Percentiles rank a stretch among this genome's conserved stretches.
Evolutionary conservation across 1,284 basidiomycete species (phyloP).

Genomic region (Fomitopsis betulina): DNA sequence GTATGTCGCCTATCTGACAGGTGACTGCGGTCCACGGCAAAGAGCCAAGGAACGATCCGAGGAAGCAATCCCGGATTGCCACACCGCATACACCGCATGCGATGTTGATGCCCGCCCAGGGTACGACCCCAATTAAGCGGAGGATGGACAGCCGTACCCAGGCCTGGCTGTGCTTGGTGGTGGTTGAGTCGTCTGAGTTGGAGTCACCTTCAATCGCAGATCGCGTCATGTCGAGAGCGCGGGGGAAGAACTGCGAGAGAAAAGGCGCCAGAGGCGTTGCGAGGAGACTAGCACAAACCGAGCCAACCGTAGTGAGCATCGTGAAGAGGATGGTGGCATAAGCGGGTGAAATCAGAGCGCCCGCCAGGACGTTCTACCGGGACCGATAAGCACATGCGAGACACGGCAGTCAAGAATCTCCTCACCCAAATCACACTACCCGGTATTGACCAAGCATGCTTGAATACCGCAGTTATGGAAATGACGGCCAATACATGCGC

Average conservation of each 20-base stretch:
- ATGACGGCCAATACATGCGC: slow-evolving; percentile 79
- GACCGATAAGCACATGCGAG: slow-evolving; percentile 13
- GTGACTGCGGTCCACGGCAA: slow-evolving; percentile 82
- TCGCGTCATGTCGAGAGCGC: slow-evolving; percentile 78
- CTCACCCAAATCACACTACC: slow-evolving; percentile 85
- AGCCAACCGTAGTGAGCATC: slow-evolving; percentile 81
- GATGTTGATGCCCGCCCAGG: slow-evolving; percentile 93
- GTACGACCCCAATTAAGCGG: slow-evolving; percentile 84
- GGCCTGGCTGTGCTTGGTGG: slow-evolving; percentile 36
- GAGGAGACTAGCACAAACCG: slow-evolving; percentile 72
- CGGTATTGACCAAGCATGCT: slow-evolving; percentile 92
- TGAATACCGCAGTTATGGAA: slow-evolving; percentile 84
- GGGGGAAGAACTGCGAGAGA: slow-evolving; percentile 75
- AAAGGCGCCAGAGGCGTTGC: slow-evolving; percentile 82
- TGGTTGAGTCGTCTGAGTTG: slow-evolving; percentile 22
- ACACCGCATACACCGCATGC: slow-evolving; percentile 89
- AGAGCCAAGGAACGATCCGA: slow-evolving; percentile 78
- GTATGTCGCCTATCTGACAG: slow-evolving; percentile 84
- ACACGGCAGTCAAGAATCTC: slow-evolving; percentile 18
- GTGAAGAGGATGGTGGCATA: slow-evolving; percentile 78
- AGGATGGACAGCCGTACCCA: slow-evolving; percentile 86
- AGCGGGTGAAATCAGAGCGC: slow-evolving; percentile 77
- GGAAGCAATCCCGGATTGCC: slow-evolving; percentile 64
- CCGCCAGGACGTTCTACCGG: slow-evolving; percentile 81
- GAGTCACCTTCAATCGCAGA: slow-evolving; percentile 54